Conservation (phyloP, 148 eudicot species). For the Limonium bicolor region DNA sequence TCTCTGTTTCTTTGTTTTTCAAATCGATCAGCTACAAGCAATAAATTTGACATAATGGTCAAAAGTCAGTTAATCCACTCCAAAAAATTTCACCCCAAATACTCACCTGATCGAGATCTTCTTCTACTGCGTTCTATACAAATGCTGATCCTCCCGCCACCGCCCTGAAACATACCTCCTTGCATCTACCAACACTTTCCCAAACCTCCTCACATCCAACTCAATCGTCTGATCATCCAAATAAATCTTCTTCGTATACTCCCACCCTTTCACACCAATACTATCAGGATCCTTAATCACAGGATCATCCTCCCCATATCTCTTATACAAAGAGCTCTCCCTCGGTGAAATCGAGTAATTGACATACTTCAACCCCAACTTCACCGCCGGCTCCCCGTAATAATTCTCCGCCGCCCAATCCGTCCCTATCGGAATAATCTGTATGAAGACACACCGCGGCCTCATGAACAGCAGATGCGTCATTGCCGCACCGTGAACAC, state of each 20-base stretch:
- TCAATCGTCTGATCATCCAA: slow-evolving; percentile 69
- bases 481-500: slow-evolving; percentile 94
- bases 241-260: slow-evolving; percentile 66
- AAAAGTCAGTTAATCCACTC: no score
- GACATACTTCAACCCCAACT: slow-evolving; percentile 63
- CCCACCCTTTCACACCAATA: slow-evolving; percentile 63
- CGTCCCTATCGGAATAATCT: slow-evolving; percentile 67
- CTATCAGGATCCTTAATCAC: slow-evolving; percentile 56
- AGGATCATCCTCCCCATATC: slow-evolving; percentile 39
- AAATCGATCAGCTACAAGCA: no score
- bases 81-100: no score
- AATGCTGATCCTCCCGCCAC: no score
- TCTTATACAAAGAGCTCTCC: slow-evolving; percentile 76
- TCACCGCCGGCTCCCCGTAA: slow-evolving; percentile 58
- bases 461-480: slow-evolving; percentile 64
- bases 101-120: no score
- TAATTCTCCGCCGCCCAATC: slow-evolving; percentile 85
- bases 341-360: slow-evolving; percentile 48
- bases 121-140: no score
- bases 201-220: slow-evolving; percentile 53
- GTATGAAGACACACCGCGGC: slow-evolving; percentile 63
- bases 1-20: no score
- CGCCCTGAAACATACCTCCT: slow-evolving; percentile 27
- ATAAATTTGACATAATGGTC: no score
- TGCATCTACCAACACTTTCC: slow-evolving; percentile 50